Percentiles rank a stretch among this genome's conserved stretches.
Evolutionary conservation across 805 yeast species (phyloP).

Genomic region (Wickerhamiella azymoides): DNA sequence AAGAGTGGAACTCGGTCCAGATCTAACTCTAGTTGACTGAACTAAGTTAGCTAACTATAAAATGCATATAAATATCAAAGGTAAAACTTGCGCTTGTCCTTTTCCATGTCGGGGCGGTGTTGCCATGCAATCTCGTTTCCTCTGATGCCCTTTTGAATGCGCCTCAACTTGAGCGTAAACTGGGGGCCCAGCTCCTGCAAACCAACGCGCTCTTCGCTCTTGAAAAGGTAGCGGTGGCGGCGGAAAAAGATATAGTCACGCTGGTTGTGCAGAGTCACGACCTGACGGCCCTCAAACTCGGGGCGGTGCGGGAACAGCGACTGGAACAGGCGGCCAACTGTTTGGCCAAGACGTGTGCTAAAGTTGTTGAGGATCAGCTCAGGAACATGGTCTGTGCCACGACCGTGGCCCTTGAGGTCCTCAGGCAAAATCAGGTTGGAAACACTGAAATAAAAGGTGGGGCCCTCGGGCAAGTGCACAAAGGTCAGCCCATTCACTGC

Average conservation of each 20-base stretch:
- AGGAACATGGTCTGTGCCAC: slow-evolving; percentile 80
- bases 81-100: slow-evolving; percentile 85
- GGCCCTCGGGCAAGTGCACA: slow-evolving; percentile 89
- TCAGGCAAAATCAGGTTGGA: slow-evolving; percentile 64
- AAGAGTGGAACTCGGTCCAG: slow-evolving; percentile 3
- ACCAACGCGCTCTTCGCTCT: slow-evolving; percentile 84
- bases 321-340: slow-evolving; percentile 86
- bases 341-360: slow-evolving; percentile 80
- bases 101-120: slow-evolving; percentile 91
- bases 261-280: slow-evolving; percentile 88
- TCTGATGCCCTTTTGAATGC: slow-evolving; percentile 81
- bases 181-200: slow-evolving; percentile 95
- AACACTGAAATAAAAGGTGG: slow-evolving; percentile 81
- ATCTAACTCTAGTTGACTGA: slow-evolving; percentile 9
- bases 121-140: slow-evolving; percentile 88
- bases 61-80: slow-evolving; percentile 31
- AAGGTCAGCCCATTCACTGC: slow-evolving; percentile 83
- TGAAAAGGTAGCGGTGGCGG: slow-evolving; percentile 83
- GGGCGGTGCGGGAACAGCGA: slow-evolving; percentile 86
- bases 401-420: slow-evolving; percentile 74
- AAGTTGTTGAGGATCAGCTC: slow-evolving; percentile 87
- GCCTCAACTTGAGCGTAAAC: slow-evolving; percentile 74
- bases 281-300: slow-evolving; percentile 91
- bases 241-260: slow-evolving; percentile 91
- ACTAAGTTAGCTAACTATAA: background rate